Evolutionary conservation across 768 basidiomycete genomes (phyloP), one percentile per base, ranked within the genome.

Genomic region (Boletus reticulatus): DNA sequence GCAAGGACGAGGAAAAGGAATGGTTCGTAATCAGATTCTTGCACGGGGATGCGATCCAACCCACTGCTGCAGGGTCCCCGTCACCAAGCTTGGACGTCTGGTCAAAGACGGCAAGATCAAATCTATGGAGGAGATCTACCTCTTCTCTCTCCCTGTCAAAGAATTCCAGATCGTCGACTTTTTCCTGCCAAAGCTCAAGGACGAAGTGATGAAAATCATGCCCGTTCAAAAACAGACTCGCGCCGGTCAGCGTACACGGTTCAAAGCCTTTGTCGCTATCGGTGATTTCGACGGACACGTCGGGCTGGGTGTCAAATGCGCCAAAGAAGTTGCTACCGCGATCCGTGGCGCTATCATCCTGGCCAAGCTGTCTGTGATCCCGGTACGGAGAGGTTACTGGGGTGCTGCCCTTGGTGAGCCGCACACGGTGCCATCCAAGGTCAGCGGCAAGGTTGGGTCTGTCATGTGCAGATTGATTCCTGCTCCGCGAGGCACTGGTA

Each of bases 101-200:
- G 95, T 98, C 43, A 98, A 97, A 79, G 97, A 98, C 67, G 96
- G 96, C 65, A 98, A 98, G 80, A 98, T 99, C 81, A 98, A 96
- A 79, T 97, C 94, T 46, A 95, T 99, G 85, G 97, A 99, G 74
- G 97, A 99, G 74, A 98, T 98, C 77, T 99, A 98, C 79, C 94
- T 99, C 71, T 99, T 98, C 87, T 99, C 97, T 27, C 89, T 99
- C 61, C 95, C 96, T 58, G 91, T 99, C 77, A 99, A 98, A 80
- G 97, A 99, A 78, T 98, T 79, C 83, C 97, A 99, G 78, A 97
- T 99, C 76, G 89, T 99, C 82, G 97, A 99, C 81, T 87, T 89
- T 75, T 98, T 99, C 92, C 85, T 98, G 46, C 97, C 97, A 66
- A 92, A 92, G 73, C 90, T 99, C 78, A 99, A 99, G 84, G 97